Evolutionary conservation across 768 basidiomycete genomes (phyloP).

Genomic region (Coprinellus aureogranulatus): DNA sequence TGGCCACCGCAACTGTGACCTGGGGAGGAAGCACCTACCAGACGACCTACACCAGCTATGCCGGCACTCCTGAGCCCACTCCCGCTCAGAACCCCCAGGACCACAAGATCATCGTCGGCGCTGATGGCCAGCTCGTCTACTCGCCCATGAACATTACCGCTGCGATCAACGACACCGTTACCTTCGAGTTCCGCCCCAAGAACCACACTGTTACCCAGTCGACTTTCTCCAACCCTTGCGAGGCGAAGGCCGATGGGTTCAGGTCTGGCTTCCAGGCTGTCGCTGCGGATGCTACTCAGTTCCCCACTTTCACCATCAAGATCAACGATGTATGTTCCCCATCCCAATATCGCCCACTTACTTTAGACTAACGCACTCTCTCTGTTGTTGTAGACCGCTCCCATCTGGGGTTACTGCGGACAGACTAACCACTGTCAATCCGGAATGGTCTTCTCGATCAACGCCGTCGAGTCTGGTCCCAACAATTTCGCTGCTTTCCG

Average conservation of each 20-base stretch:
- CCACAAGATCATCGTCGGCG: conserved; percentile 40
- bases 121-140: conserved; percentile 32
- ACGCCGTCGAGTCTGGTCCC: conserved; percentile 47
- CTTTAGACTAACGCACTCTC: not conserved
- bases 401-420: conserved; percentile 60
- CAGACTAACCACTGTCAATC: conserved; percentile 50
- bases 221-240: conserved; percentile 36
- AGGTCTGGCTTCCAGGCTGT: conserved; percentile 48
- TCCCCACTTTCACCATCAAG: conserved; percentile 47
- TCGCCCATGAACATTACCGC: conserved; percentile 40
- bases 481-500: conserved; percentile 54
- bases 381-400: conserved; percentile 30
- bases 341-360: not conserved
- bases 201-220: conserved; percentile 51
- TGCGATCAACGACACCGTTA: conserved; percentile 41
- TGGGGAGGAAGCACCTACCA: conserved; percentile 28
- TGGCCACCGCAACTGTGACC: conserved; percentile 42
- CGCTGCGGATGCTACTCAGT: conserved; percentile 31
- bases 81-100: conserved; percentile 26
- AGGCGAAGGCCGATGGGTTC: conserved; percentile 30
- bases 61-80: conserved; percentile 28
- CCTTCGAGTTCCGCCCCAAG: conserved; percentile 44
- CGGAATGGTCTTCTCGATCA: conserved; percentile 66
- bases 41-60: conserved; percentile 40
- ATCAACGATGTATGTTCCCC: conserved; percentile 44